Percentiles rank a stretch among this genome's conserved stretches.
These are phyloP conservation scores for Lipomyces sp. DNA, from an alignment of 805 yeast species.

Conservation along the genomic window DNA sequence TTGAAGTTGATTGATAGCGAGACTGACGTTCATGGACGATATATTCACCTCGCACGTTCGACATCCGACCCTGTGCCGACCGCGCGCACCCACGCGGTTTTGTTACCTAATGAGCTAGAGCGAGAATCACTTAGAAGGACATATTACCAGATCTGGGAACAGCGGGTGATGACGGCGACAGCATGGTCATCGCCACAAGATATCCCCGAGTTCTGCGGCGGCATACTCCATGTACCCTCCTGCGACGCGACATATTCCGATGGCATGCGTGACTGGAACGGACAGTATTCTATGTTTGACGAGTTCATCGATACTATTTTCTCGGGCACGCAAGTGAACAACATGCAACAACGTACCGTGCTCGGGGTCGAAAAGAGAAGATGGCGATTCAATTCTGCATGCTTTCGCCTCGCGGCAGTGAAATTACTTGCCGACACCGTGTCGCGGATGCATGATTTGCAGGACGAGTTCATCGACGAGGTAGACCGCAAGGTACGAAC, in stretches of 20 bases:
- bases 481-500: conserved; percentile 19
- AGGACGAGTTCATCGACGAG: conserved; percentile 25
- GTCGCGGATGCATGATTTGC: conserved; percentile 14
- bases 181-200: conserved; percentile 20
- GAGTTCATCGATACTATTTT: conserved; percentile 22
- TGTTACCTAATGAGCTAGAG: conserved; percentile 23
- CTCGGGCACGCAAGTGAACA: conserved; percentile 6
- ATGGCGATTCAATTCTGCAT: conserved; percentile 26
- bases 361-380: conserved; percentile 8
- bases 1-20: conserved; percentile 26
- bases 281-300: conserved; percentile 14
- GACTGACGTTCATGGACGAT: conserved; percentile 19
- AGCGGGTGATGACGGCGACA: conserved; percentile 19
- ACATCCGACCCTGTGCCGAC: conserved; percentile 3
- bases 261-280: conserved; percentile 26
- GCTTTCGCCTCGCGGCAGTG: conserved; percentile 29
- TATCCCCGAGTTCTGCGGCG: conserved; percentile 26
- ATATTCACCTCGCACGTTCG: not conserved
- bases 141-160: conserved; percentile 28
- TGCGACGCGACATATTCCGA: conserved; percentile 26
- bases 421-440: conserved; percentile 24
- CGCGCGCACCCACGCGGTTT: conserved; percentile 10
- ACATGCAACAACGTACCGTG: not conserved
- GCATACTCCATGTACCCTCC: conserved; percentile 25
- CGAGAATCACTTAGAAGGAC: conserved; percentile 31